Base-by-base conservation (phyloP, 2,329 filamentous ascomycete species). In the Colletotrichum simmondsii region DNA sequence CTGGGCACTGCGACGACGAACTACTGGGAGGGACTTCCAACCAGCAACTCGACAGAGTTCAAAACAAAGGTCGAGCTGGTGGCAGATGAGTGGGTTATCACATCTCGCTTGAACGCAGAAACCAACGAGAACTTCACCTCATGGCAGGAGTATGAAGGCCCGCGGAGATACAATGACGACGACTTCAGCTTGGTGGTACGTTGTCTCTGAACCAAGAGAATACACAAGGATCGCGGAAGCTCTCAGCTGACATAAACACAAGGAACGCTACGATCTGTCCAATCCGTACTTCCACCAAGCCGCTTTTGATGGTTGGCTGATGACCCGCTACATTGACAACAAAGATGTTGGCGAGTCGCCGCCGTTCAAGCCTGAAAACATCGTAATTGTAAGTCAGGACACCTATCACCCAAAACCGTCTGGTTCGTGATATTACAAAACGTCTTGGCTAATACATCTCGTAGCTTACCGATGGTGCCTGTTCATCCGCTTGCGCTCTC, bases 401-500 rank as follows among this genome's bases (percentile, higher is more conserved):
- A 24, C 30, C 30, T 32, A 3, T 3, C 30, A 10, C 30, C 30
- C 8, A 11, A 32, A 32, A 12, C n/a, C 46, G 11, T 16, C 1
- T 37, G 16, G 14, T 16, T 42, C 35, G 1, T 3, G 2, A 42
- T 5, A 7, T 7, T 42, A 16, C 16, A 42, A 1, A 42, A 16
- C 2, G 0, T 42, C 14, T 12, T 1, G 14, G 1, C 52, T 59
- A 7, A 70, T 22, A 54, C 2, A 1, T 4, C 5, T n/a, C 1
- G 14, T 5, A 35, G 69, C 79, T 89, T 64, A 85, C 85, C 8
- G 88, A 91, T 75, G 90, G 90, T 24, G 83, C 83, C 70, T 92
- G 91, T 77, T 86, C 84, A 10, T 91, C 89, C 0, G 90, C 91
- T 4, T 92, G 91, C 78, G 86, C 89, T 37, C 81, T 90, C 54